Conservation (phyloP, 176 grass and related monocot species). For the Eleusine coracana region DNA sequence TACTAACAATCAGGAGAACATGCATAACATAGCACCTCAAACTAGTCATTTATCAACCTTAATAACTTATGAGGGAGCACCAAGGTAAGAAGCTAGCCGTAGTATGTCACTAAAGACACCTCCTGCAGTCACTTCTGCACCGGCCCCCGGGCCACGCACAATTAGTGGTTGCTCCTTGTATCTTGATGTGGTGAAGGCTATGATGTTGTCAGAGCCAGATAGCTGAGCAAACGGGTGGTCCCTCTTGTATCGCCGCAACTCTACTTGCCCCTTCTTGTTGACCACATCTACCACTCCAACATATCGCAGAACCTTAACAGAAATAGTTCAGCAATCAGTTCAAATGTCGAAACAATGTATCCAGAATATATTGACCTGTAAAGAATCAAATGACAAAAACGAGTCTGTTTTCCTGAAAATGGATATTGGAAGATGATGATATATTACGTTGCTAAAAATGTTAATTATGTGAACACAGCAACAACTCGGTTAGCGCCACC, state of each 20-base stretch:
- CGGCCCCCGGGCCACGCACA: constrained; percentile 80
- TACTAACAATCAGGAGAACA: not conserved
- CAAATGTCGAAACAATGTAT: not conserved
- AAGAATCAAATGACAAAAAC: not conserved
- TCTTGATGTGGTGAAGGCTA: constrained; percentile 87
- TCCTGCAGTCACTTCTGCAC: constrained; percentile 84
- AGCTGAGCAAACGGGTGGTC: constrained; percentile 92
- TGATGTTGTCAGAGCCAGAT: constrained; percentile 92
- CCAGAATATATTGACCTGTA: not conserved
- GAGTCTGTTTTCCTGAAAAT: not conserved
- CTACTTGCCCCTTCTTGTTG: constrained; percentile 67
- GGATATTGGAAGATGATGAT: not conserved
- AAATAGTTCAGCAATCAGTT: not conserved
- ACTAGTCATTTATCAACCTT: constrained; percentile 46
- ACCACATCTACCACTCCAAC: constrained; percentile 73
- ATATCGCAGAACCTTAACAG: constrained; percentile 77
- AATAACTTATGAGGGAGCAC: constrained; percentile 69
- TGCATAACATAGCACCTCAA: not conserved
- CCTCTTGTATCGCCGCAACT: constrained; percentile 75
- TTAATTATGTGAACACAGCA: not conserved
- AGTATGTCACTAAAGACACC: constrained; percentile 92
- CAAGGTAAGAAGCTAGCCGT: constrained; percentile 87
- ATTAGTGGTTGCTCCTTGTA: constrained; percentile 92
- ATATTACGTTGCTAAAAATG: not conserved
- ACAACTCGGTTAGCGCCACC: not conserved